Base-by-base conservation (phyloP, 768 basidiomycete species). In the Agrocybe pediades region DNA sequence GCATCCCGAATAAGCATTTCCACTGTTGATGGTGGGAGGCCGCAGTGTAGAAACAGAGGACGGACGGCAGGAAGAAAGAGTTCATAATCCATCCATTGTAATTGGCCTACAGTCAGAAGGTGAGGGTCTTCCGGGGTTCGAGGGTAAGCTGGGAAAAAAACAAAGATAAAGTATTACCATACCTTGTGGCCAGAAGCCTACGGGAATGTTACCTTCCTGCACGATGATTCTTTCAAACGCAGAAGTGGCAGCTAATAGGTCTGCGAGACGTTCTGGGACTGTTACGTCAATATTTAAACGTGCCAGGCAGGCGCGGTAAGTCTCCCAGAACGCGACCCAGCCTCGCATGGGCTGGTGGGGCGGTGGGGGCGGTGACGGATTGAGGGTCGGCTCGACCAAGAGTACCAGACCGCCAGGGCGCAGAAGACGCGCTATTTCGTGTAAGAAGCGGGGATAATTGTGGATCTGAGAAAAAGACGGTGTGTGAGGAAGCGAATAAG, bases 31-130 rank as follows among this genome's bases (percentile, higher is more conserved):
- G 82, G 80, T 21, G 79, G 71, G 48, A 86, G 69, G 6, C 80
- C 84, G 43, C 74, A 68, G 40, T 74, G 72, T 44, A 86, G 66
- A 63, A 88, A 80, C 36, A 86, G 72, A 13, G 85, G 84, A 49
- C 78, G 80, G 55, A 88, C 66, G 3, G 85, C 83, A 26, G 84
- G 84, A 30, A 88, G 71, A 56, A 88, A 75, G 20, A 81, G 74
- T 58, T 88, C 87, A 60, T 82, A 83, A 56, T 83, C 81, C 83
- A 88, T 82, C 87, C 87, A 88, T 36, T 86, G 84, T 19, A 88
- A 68, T 60, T 88, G 85, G 6, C 85, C 87, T 45, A 86, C 78
- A 20, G 84, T 86, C 29, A 88, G 75, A 29, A 80, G 73, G 48
- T 78, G 70, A 7, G 76, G 74, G 66, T 88, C 87, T 88, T 45